Percentiles rank a stretch among this genome's conserved stretches.
Evolutionary conservation across 2,329 filamentous ascomycete genomes (phyloP).

Genomic region (Fusarium pilosicola): DNA sequence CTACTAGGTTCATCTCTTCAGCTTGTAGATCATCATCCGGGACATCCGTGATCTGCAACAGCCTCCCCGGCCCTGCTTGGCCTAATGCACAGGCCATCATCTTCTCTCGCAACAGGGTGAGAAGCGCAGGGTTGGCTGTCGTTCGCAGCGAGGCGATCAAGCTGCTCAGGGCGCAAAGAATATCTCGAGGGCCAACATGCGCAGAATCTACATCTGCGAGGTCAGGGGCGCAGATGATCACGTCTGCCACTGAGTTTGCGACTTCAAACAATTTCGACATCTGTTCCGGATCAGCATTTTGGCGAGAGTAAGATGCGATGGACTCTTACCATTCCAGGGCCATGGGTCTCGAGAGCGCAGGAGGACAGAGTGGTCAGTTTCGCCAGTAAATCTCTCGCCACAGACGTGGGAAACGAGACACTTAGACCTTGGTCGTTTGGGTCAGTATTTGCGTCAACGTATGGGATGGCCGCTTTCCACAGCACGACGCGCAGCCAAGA

Average conservation of each 20-base stretch:
- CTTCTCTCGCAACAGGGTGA: constrained; percentile 12
- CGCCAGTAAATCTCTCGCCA: constrained; percentile 14
- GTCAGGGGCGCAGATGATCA: constrained; percentile 24
- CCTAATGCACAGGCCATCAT: constrained; percentile 18
- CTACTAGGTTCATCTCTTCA: neutral
- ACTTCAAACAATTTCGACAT: constrained; percentile 28
- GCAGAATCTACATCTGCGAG: constrained; percentile 9
- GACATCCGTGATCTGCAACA: constrained; percentile 14
- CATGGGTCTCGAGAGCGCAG: constrained; percentile 17
- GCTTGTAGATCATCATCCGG: neutral
- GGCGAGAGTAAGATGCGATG: too few relatives aligned
- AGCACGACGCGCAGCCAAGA: constrained; percentile 22
- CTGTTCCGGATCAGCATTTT: neutral
- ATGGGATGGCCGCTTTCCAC: constrained; percentile 23
- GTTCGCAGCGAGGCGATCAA: constrained; percentile 13
- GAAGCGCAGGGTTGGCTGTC: constrained; percentile 6
- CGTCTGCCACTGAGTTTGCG: constrained; percentile 21
- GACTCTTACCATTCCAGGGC: constrained; percentile 10
- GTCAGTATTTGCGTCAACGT: constrained; percentile 11
- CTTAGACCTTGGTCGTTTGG: constrained; percentile 13
- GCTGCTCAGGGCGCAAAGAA: constrained; percentile 13
- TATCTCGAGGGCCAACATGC: constrained; percentile 12
- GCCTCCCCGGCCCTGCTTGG: neutral
- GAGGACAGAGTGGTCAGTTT: constrained; percentile 18
- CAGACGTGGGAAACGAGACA: constrained; percentile 18